A percentile compares a stretch with the other conserved stretches of the same genome.
Conservation (phyloP, 2,329 filamentous ascomycete species). For the Colletotrichum sublineola region DNA sequence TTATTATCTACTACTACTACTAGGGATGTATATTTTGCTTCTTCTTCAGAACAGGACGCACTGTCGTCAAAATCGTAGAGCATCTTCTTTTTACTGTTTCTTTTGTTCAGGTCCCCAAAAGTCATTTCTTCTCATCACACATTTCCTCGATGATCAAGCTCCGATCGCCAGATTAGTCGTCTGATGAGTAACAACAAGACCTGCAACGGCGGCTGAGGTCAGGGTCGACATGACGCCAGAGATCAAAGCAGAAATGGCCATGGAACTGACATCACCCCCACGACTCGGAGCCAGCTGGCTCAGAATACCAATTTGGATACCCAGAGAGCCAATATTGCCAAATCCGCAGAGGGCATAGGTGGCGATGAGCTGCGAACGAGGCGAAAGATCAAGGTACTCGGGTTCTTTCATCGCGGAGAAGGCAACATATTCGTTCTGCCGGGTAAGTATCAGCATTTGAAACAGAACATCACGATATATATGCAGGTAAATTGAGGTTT, state of each 20-base stretch:
- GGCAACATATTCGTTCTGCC: slow-evolving; percentile 82
- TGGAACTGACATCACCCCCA: slow-evolving; percentile 78
- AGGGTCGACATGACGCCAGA: slow-evolving; percentile 85
- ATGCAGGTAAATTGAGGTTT: neutral
- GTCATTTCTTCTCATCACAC: too few species aligned
- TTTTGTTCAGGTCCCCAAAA: neutral
- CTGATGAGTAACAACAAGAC: slow-evolving; percentile 76
- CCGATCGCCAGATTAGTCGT: slow-evolving; percentile 9
- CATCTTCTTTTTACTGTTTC: neutral
- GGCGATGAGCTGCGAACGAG: slow-evolving; percentile 82
- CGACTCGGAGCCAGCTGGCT: slow-evolving; percentile 83
- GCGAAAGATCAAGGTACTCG: slow-evolving; percentile 70
- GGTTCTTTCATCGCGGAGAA: slow-evolving; percentile 68
- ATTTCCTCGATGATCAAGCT: neutral
- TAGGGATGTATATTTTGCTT: neutral
- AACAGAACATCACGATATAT: neutral
- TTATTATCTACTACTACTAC: slow-evolving; percentile 25
- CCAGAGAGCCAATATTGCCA: slow-evolving; percentile 88
- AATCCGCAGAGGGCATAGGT: slow-evolving; percentile 89
- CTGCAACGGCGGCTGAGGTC: slow-evolving; percentile 82
- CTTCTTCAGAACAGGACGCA: neutral
- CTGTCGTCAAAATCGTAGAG: slow-evolving; percentile 34
- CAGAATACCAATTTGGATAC: slow-evolving; percentile 90
- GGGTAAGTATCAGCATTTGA: slow-evolving; percentile 46
- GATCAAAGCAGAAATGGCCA: slow-evolving; percentile 82